Evolutionary conservation across 495 filamentous ascomycete genomes (phyloP).

Genomic region (Penicillium pancosmium): DNA sequence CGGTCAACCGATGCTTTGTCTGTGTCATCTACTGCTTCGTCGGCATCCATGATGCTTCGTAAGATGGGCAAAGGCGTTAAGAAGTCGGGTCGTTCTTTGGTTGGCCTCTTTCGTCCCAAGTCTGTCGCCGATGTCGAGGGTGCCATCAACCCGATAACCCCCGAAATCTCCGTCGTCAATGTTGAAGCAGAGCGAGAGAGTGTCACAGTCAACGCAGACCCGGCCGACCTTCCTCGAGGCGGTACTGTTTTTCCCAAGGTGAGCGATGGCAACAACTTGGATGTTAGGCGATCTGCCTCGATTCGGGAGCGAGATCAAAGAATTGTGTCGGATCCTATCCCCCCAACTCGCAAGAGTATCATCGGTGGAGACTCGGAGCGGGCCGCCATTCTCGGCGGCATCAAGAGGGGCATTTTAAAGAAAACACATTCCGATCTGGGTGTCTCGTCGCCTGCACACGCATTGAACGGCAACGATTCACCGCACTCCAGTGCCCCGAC

Average conservation of each 20-base stretch:
- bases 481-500: constrained; percentile 80
- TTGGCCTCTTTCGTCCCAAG: constrained; percentile 93
- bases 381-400: constrained; percentile 84
- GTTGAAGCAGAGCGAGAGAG: constrained; percentile 90
- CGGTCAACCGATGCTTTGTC: constrained; percentile 96
- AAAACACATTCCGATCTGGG: constrained; percentile 64
- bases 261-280: constrained; percentile 55
- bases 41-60: constrained; percentile 97
- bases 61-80: constrained; percentile 99
- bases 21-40: constrained; percentile 96
- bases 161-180: constrained; percentile 91
- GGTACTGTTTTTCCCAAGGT: constrained; percentile 86
- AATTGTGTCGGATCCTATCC: constrained; percentile 58
- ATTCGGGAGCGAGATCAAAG: constrained; percentile 49
- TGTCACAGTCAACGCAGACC: constrained; percentile 76
- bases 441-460: constrained; percentile 66
- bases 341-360: constrained; percentile 74
- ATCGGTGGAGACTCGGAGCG: constrained; percentile 88
- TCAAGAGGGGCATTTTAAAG: constrained; percentile 94
- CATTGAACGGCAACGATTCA: constrained; percentile 67
- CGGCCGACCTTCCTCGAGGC: constrained; percentile 67
- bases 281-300: constrained; percentile 33
- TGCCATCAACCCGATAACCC: constrained; percentile 58
- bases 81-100: constrained; percentile 84
- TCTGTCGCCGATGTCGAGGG: constrained; percentile 80